Evolutionary conservation across 192 early-diverging fungal species (phyloP), one percentile per base, ranked within the genome.

Genomic region (Backusella mclennaniae): DNA sequence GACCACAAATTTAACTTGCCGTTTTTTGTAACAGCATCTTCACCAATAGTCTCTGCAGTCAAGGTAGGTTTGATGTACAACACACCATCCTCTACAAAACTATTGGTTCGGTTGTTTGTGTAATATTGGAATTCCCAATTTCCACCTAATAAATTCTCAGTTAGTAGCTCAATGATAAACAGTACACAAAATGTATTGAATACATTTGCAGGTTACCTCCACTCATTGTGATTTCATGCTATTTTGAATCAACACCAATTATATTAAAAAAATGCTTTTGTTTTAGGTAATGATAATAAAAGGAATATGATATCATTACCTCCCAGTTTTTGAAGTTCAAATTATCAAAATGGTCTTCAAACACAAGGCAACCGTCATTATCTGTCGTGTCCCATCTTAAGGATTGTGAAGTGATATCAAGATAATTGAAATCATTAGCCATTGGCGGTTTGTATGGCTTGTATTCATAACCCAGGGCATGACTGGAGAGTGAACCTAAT

Each of bases 41-140:
- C 78, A 14, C 89, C 89, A 31, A 92, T 87, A 26, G 74, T 81
- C 23, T 88, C 77, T 17, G 85, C 74, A 12, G 90, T 91, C 21
- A 88, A 77, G 3, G 91, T 90, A 4, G 91, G 91, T 15, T 86
- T 80, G 53, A 92, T 75, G 75, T 90, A 90, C 23, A 92, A 85
- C 36, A 86, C 56, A 15, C 90, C 90, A 39, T 91, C 79, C 29
- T 81, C 71, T 14, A 89, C 87, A 73, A 85, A 92, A 11, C 88
- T 88, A 69, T 91, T 92, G 72, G 82, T 81, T n/a, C 84, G 69
- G 56, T 87, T 87, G 68, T 85, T 85, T 41, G 81, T 82, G 68
- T 74, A 74, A 67, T 73, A 79, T 70, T 68, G 73, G 52, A 68
- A 69, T 70, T 80, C 75, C 75, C 79, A 76, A 68, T 75, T 80